Conservation (phyloP, 2,329 filamentous ascomycete genomes). For the Clarireedia hainanense region DNA sequence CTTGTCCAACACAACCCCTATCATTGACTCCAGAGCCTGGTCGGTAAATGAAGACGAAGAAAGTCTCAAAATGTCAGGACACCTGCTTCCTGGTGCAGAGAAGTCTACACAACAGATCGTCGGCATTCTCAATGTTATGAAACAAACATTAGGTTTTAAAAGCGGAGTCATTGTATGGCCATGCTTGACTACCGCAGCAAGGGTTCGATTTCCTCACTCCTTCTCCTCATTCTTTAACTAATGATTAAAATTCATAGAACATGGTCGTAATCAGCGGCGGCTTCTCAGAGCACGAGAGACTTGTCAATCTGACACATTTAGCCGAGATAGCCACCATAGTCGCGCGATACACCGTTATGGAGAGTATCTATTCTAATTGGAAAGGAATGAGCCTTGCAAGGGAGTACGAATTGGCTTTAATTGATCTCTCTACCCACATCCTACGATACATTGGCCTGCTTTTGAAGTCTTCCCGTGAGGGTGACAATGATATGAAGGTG, state of each 20-base stretch:
- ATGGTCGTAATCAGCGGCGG: not conserved
- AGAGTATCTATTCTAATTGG: conserved; percentile 14
- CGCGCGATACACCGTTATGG: conserved; percentile 15
- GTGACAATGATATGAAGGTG: not conserved
- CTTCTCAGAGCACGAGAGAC: not conserved
- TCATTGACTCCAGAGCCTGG: not conserved
- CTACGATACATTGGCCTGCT: not conserved
- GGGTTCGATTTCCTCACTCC: not conserved
- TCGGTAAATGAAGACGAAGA: not conserved
- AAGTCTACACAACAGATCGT: not conserved
- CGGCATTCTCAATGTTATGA: conserved; percentile 4
- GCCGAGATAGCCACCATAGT: conserved; percentile 7
- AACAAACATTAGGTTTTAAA: conserved; percentile 6
- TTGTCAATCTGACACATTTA: not conserved
- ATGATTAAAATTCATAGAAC: not conserved
- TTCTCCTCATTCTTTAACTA: not conserved
- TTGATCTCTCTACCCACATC: conserved; percentile 7
- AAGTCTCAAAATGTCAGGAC: not conserved
- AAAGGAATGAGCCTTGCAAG: conserved; percentile 6
- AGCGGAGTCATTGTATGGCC: conserved; percentile 6
- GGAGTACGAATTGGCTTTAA: conserved; percentile 4
- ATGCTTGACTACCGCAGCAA: not conserved
- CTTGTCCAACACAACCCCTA: not conserved
- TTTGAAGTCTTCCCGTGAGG: not conserved
- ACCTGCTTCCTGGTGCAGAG: not conserved